Evolutionary conservation across 2,329 filamentous ascomycete genomes (phyloP).

Genomic region (Metarhizium sp.): DNA sequence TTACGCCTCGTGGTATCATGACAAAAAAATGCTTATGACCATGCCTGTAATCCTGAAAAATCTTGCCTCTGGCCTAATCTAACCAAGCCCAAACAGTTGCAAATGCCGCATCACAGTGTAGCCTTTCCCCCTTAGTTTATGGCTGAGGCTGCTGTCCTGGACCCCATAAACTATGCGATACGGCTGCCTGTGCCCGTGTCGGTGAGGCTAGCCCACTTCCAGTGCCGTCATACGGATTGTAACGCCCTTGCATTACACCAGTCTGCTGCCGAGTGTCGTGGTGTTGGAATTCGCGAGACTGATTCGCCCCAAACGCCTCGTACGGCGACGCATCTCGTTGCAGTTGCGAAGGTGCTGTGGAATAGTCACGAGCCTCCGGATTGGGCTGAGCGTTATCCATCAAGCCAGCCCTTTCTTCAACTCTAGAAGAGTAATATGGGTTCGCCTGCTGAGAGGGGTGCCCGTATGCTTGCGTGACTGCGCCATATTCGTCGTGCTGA

Average conservation of each 20-base stretch:
- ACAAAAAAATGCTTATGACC: not conserved
- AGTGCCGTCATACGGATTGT: not conserved
- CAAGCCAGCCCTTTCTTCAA: conserved; percentile 33
- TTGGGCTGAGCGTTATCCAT: conserved; percentile 28
- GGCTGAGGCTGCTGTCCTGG: not conserved
- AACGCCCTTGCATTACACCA: conserved; percentile 3
- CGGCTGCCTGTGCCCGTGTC: conserved; percentile 3
- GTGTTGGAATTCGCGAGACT: not conserved
- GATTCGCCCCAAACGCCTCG: not conserved
- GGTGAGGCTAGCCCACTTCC: not conserved
- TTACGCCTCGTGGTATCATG: not conserved
- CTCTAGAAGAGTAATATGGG: conserved; percentile 26
- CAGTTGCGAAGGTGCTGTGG: conserved; percentile 5
- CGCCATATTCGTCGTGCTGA: conserved; percentile 18
- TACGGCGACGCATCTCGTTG: conserved; percentile 3
- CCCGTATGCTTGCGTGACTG: conserved; percentile 19
- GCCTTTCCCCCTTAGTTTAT: not conserved
- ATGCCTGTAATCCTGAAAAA: not conserved
- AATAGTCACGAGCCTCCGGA: conserved; percentile 9
- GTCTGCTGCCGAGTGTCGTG: not conserved
- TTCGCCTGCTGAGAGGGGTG: conserved; percentile 24
- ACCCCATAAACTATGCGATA: conserved; percentile 11
- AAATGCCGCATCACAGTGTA: not conserved
- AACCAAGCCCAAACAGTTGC: not conserved
- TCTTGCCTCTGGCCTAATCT: not conserved